Evolutionary conservation across 192 early-diverging fungal genomes (phyloP).

Genomic region (Coemansia reversa): DNA sequence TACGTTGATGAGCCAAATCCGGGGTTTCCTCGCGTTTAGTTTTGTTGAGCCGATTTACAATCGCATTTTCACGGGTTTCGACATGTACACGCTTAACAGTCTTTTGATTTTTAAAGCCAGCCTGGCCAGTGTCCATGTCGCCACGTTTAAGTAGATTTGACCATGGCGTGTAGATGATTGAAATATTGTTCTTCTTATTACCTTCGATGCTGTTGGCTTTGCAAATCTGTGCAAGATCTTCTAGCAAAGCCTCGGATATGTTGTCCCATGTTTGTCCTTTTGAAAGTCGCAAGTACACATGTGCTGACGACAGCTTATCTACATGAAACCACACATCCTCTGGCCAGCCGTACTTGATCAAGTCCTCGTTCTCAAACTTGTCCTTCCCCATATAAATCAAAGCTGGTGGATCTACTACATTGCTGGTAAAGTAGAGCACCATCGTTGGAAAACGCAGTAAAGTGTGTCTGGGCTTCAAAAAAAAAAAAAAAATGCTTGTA

Average conservation of each 20-base stretch:
- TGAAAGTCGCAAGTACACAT: constrained; percentile 89
- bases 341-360: constrained; percentile 93
- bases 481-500: too few relatives aligned
- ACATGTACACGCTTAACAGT: constrained; percentile 81
- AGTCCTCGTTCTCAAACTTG: constrained; percentile 96
- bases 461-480: not conserved
- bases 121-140: constrained; percentile 96
- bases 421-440: constrained; percentile 76
- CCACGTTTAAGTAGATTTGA: constrained; percentile 86
- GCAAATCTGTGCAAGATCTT: constrained; percentile 89
- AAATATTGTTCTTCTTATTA: constrained; percentile 90
- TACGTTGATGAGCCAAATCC: constrained; percentile 75
- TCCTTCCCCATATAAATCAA: constrained; percentile 97
- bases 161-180: constrained; percentile 93
- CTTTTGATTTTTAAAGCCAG: constrained; percentile 81
- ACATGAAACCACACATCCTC: constrained; percentile 97
- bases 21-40: constrained; percentile 75
- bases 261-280: constrained; percentile 73
- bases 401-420: constrained; percentile 66
- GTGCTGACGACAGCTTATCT: constrained; percentile 95
- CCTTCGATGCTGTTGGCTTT: constrained; percentile 98
- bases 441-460: constrained; percentile 36
- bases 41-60: constrained; percentile 94
- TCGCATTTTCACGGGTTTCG: constrained; percentile 71
- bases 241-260: constrained; percentile 70